Conservation (phyloP, 1,139 yeast species). For the Taiozyma onychis region DNA sequence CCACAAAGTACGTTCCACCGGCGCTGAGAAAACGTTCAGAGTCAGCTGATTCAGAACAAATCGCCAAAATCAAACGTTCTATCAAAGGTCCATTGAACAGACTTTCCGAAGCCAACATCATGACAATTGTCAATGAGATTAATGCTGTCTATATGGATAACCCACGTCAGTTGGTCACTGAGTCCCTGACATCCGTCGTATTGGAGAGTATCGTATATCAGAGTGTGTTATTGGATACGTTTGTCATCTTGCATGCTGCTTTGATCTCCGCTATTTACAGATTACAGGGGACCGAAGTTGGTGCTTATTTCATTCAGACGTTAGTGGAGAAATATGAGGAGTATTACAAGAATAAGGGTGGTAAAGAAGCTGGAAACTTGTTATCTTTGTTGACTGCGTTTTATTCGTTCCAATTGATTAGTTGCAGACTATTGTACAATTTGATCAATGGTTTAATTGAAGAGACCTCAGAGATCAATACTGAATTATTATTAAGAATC, state of each 20-base stretch:
- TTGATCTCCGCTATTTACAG: conserved; percentile 71
- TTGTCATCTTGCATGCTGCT: conserved; percentile 76
- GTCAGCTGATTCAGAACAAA: conserved; percentile 41
- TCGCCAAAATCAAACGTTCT: conserved; percentile 45
- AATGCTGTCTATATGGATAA: conserved; percentile 55
- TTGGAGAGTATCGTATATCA: conserved; percentile 69
- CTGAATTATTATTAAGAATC: conserved; percentile 70
- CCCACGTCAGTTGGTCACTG: conserved; percentile 75
- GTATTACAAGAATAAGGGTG: conserved; percentile 26
- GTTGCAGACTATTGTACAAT: conserved; percentile 74
- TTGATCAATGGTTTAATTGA: conserved; percentile 52
- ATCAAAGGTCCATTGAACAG: conserved; percentile 81
- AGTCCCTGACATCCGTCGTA: conserved; percentile 55
- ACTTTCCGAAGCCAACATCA: conserved; percentile 78
- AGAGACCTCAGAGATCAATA: conserved; percentile 61
- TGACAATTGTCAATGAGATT: conserved; percentile 63
- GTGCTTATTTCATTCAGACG: conserved; percentile 79
- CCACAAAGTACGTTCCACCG: conserved; percentile 70
- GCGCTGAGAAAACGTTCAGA: conserved; percentile 58
- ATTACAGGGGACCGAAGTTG: conserved; percentile 82
- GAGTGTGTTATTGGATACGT: conserved; percentile 62
- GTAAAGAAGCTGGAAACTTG: conserved; percentile 62
- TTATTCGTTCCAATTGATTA: conserved; percentile 71
- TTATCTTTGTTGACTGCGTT: conserved; percentile 71
- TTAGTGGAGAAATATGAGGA: conserved; percentile 61